Base-by-base conservation (phyloP, 1,284 basidiomycete species). In the Ganoderma sp. region DNA sequence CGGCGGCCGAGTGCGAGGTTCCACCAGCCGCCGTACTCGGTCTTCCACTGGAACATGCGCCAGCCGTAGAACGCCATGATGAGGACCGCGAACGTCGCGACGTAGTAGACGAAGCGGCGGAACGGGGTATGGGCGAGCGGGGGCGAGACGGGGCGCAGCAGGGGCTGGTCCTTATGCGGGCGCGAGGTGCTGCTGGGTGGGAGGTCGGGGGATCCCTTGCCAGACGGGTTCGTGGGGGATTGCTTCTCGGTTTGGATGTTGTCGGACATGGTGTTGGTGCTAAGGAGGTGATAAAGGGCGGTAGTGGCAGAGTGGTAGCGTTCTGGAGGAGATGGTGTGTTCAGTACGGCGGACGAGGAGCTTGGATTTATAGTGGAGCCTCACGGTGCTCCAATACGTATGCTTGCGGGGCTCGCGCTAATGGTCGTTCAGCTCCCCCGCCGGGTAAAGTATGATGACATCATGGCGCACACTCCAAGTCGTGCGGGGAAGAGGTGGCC, bases 21-120 rank as follows among this genome's bases (percentile, higher is more conserved):
- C 86, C 86, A 87, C 88, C 87, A 89, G 19, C 86, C 85, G 0
- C 87, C 87, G 28, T 83, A 84, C 81, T 28, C 25, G 25, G 25
- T 28, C 25, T 28, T 28, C 25, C 83, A 84, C 69, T 86, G 83
- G 37, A 83, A 64, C 34, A 84, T 67, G 42, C 84, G 81, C 73
- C 84, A 90, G 0, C 81, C 78, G 74, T 88, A 87, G 71, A 84
- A 85, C 1, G 82, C 82, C 42, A 80, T 76, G 34, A 88, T 72
- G n/a, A 85, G 74, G 15, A 80, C 73, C 4, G 83, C 81, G 67
- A 85, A 76, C 17, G 83, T 48, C 52, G 82, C 77, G 67, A 90
- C 77, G 68, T 83, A 75, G 77, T 89, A 87, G 63, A 87, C 84
- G 76, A 89, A 80, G 6, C 77, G 79, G 72, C 76, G 75, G 62